These are phyloP conservation scores for Monascus purpureus DNA, from an alignment of 495 filamentous ascomycete genomes.

Conservation along the genomic window DNA sequence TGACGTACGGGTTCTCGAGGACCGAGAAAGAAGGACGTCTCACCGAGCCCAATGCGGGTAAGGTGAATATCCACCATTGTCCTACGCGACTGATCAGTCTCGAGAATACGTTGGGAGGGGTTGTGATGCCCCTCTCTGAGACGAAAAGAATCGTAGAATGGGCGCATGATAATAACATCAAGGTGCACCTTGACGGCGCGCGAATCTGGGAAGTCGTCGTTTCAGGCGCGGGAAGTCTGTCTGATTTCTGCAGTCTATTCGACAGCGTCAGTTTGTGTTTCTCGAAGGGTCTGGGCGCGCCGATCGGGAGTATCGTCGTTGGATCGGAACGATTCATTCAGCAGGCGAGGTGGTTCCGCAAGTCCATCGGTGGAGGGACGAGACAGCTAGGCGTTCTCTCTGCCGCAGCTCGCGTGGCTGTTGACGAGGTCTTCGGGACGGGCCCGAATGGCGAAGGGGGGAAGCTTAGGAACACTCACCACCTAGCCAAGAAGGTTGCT, in stretches of 20 bases:
- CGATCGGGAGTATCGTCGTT: slow-evolving; percentile 55
- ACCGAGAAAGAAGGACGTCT: neutral
- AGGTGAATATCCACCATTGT: slow-evolving; percentile 42
- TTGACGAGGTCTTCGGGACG: slow-evolving; percentile 47
- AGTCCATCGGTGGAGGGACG: slow-evolving; percentile 59
- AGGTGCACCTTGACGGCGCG: slow-evolving; percentile 66
- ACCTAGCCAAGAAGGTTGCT: slow-evolving; percentile 48
- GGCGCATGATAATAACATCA: slow-evolving; percentile 36
- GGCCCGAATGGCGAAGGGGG: slow-evolving; percentile 48
- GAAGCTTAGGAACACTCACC: slow-evolving; percentile 45
- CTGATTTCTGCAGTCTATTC: slow-evolving; percentile 48
- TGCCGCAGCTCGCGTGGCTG: slow-evolving; percentile 30
- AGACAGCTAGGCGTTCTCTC: slow-evolving; percentile 45
- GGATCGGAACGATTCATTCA: slow-evolving; percentile 42
- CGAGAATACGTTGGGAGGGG: slow-evolving; percentile 62
- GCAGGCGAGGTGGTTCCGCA: slow-evolving; percentile 50
- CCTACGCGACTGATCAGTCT: slow-evolving; percentile 56
- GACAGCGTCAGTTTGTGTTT: slow-evolving; percentile 63
- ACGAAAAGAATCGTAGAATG: slow-evolving; percentile 44
- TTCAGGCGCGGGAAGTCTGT: slow-evolving; percentile 34
- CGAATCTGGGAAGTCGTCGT: slow-evolving; percentile 52
- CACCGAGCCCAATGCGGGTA: neutral
- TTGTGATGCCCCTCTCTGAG: slow-evolving; percentile 52
- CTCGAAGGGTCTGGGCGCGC: slow-evolving; percentile 65
- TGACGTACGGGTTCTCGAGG: slow-evolving; percentile 1